Percentiles rank a stretch among this genome's conserved stretches.
These are phyloP conservation scores for Colletotrichum karsti DNA, from an alignment of 2,329 filamentous ascomycete species.

Conservation along the genomic window DNA sequence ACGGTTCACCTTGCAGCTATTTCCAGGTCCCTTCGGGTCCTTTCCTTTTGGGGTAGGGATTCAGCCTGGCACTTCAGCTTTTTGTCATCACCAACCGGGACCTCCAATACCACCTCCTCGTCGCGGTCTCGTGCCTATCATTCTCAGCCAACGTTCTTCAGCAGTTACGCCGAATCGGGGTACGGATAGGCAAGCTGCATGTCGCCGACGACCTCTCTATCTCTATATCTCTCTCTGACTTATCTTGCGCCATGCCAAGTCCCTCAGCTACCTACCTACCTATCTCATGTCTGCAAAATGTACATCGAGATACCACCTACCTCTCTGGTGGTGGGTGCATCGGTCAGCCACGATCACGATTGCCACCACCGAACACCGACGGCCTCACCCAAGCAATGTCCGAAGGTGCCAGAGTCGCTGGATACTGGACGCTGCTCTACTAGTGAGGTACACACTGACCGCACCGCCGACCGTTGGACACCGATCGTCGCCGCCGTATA, in stretches of 20 bases:
- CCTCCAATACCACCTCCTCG: neutral
- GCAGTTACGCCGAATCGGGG: neutral
- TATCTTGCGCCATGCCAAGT: too few species aligned
- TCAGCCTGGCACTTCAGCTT: neutral
- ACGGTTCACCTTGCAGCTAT: too few species aligned
- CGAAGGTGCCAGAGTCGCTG: constrained; percentile 12
- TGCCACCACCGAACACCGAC: constrained; percentile 28
- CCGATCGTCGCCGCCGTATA: constrained; percentile 18
- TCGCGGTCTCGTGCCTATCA: neutral
- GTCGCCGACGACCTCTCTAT: neutral
- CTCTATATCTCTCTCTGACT: neutral
- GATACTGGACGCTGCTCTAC: too few species aligned
- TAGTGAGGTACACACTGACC: constrained; percentile 7
- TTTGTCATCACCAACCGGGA: neutral
- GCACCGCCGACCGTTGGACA: constrained; percentile 14
- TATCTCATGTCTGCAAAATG: neutral
- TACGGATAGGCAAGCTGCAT: neutral
- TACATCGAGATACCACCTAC: neutral
- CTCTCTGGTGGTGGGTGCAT: neutral
- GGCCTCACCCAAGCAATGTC: constrained; percentile 21
- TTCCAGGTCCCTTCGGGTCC: neutral
- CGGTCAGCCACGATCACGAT: constrained; percentile 7
- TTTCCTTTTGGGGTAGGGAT: neutral
- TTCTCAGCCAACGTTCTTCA: neutral
- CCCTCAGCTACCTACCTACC: too few species aligned